Base-by-base conservation (phyloP, 257 asterid species). In the Nicotiana tomentosiformis region DNA sequence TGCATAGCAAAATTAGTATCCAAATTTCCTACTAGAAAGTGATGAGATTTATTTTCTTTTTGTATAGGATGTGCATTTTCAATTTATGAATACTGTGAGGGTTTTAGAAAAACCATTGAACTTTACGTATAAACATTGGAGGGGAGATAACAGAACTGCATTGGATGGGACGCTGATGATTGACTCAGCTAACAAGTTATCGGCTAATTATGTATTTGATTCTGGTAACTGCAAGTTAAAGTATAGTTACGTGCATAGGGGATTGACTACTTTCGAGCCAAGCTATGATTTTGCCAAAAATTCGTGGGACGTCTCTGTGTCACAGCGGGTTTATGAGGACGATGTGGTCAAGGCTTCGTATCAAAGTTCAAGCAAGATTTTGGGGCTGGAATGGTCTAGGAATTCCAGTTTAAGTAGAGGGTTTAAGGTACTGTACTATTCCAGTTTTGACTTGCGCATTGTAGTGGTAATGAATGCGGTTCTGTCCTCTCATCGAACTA, bases 201-300 rank as follows among this genome's bases (percentile, higher is more conserved):
- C 89, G 5, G 84, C 80, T 0, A 70, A 76, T 82, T 84, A 85
- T 32, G 88, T 72, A 55, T 26, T 86, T 62, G 86, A 83, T 11
- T 69, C 86, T 55, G 61, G 79, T 49, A 66, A 51, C 35, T 86
- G 77, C 79, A 88, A 70, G 83, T 55, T 88, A 85, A 86, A 81
- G 58, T 86, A 85, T 79, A 78, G 83, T 57, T 88, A 88, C 14
- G 78, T 66, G 16, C 83, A 74, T 7, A 67, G 81, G 3, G 90
- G 86, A 23, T 72, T 83, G 84, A 79, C 83, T 35, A 84, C 89
- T 4, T 58, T 88, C 32, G 90, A 88, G 80, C 89, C 89, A 8
- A 77, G 83, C 89, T 88, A 88, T 82, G 87, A 88, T 82, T 82
- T 86, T 9, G 83, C 83, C 33, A 78, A 77, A 39, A 88, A 88